Evolutionary conservation across 129 eudicot genomes (phyloP).

Genomic region (Lonicera japonica): DNA sequence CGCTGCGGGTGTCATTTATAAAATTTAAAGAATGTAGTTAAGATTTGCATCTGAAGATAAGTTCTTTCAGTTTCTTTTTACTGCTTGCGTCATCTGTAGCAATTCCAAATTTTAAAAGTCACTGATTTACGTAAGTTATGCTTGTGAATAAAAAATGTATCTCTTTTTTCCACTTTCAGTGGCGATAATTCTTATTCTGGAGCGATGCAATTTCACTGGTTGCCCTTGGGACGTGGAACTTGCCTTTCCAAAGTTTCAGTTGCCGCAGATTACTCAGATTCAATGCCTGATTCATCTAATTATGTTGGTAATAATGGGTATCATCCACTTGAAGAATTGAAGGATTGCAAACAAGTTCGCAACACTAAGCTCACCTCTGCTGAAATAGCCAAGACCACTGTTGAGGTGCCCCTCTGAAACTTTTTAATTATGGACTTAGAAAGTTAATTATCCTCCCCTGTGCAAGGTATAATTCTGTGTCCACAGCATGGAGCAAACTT

Average conservation of each 20-base stretch:
- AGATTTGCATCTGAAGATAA: background rate
- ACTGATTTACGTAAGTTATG: background rate
- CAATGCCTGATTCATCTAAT: slow-evolving; percentile 64
- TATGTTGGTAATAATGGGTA: slow-evolving; percentile 40
- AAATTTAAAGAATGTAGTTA: background rate
- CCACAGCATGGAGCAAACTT: background rate
- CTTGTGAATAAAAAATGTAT: background rate
- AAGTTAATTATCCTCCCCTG: background rate
- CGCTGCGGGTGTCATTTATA: background rate
- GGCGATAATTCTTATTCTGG: slow-evolving; percentile 39
- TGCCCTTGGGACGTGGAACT: slow-evolving; percentile 33
- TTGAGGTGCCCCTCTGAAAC: slow-evolving; percentile 40
- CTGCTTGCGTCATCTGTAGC: background rate
- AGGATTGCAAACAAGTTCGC: slow-evolving; percentile 41
- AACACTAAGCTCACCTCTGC: slow-evolving; percentile 50
- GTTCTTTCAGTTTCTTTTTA: background rate
- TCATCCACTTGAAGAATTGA: slow-evolving; percentile 80
- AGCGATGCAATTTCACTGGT: slow-evolving; percentile 33
- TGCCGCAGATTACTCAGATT: slow-evolving; percentile 76
- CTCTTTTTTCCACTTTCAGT: slow-evolving; percentile 34
- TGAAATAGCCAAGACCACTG: slow-evolving; percentile 70
- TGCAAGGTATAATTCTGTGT: background rate
- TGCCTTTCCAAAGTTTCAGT: slow-evolving; percentile 48
- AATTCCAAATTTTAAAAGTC: background rate
- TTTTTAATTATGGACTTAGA: background rate